Evolutionary conservation across 345 rosid species (phyloP).

Genomic region (Odontarrhena argentea): DNA sequence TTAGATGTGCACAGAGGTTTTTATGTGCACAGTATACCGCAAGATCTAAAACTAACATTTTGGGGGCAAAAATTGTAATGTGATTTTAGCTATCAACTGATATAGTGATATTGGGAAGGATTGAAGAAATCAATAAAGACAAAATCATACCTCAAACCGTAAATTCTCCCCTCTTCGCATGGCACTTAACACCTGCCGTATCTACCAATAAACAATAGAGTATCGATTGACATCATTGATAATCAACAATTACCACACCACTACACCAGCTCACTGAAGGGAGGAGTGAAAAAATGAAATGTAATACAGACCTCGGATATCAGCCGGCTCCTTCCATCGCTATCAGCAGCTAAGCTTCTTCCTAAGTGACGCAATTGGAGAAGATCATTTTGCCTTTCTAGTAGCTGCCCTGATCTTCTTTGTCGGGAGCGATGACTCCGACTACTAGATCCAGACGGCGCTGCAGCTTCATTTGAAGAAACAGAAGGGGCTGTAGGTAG

Average conservation of each 20-base stretch:
- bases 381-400: slow-evolving; percentile 60
- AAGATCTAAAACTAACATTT: slow-evolving; percentile 29
- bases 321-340: slow-evolving; percentile 70
- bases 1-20: neutral
- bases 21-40: neutral
- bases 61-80: slow-evolving; percentile 2
- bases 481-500: slow-evolving; percentile 57
- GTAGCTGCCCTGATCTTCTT: slow-evolving; percentile 51
- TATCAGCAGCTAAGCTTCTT: slow-evolving; percentile 68
- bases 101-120: slow-evolving; percentile 6
- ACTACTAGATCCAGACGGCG: slow-evolving; percentile 51
- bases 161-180: slow-evolving; percentile 86
- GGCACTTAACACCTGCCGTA: slow-evolving; percentile 86
- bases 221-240: slow-evolving; percentile 19
- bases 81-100: neutral
- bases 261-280: slow-evolving; percentile 7
- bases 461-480: slow-evolving; percentile 51
- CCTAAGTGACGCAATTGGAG: slow-evolving; percentile 64
- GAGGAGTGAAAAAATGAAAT: slow-evolving; percentile 3
- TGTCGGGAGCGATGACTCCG: slow-evolving; percentile 53
- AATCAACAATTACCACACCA: neutral
- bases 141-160: slow-evolving; percentile 68
- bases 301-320: slow-evolving; percentile 64
- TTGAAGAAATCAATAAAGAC: slow-evolving; percentile 3
- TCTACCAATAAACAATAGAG: slow-evolving; percentile 51